Base-by-base conservation (phyloP, 2,329 filamentous ascomycete genomes). In the Biscogniauxia mediterranea region DNA sequence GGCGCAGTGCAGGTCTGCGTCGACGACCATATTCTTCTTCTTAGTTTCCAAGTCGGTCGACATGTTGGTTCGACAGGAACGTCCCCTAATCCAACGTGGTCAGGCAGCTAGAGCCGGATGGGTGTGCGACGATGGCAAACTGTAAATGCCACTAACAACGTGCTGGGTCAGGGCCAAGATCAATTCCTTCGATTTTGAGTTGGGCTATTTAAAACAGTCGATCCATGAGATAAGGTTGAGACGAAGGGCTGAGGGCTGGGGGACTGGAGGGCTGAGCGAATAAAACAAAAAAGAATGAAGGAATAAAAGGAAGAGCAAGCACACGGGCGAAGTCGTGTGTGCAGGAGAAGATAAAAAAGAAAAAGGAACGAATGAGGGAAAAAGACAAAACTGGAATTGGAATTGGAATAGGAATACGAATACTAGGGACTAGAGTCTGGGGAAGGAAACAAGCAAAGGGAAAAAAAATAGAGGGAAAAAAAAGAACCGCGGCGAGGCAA, bases 21-120 rank as follows among this genome's bases (percentile, higher is more conserved):
- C 59, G 57, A 57, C 57, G 49, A 20, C 60, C 6, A 65, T 32
- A 42, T 63, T 59, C 17, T 62, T 62, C 58, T 68, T 65, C 54
- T 56, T 54, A 50, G 54, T 59, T 32, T 61, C 55, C 66, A 71
- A 70, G 23, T 46, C 38, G 38, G 38, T 17, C 38, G 38, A 15
- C 38, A 46, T 46, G 5, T 46, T 46, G 5, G 13, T 9, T 46
- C 38, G 13, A n/a, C 4, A 17, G 2, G 38, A 46, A 9, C 5
- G 6, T 46, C 28, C 38, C 38, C 11, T n/a, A n/a, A 46, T 46
- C 13, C 15, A n/a, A 7, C 38, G 38, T 17, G 15, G 38, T 46
- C 38, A 46, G 5, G 13, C 11, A 11, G 11, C 13, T 11, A n/a
- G 38, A 46, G 6, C 13, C 38, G 17, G 17, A 46, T 3, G 17